Evolutionary conservation across 495 filamentous ascomycete species (phyloP), one percentile per base, ranked within the genome.

Genomic region (Hypoxylon rickii): DNA sequence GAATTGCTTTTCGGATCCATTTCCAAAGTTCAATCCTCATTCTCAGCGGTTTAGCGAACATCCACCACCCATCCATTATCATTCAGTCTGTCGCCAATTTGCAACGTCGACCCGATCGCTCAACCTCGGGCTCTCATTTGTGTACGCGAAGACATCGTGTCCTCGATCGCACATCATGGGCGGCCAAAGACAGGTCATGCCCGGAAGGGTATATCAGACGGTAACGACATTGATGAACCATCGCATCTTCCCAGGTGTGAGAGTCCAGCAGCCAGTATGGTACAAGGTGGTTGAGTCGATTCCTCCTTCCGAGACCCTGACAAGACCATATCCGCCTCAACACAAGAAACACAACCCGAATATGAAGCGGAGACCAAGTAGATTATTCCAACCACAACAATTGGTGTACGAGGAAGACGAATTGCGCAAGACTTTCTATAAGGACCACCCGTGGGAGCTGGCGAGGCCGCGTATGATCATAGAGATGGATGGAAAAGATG

Each of bases 361-460:
- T 57, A 76, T 72, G 17, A 76, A n/a, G n/a, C n/a, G 75, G 50
- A 75, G 85, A 68, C 74, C 88, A 5, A 90, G 86, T 67, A 81
- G 85, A 48, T 68, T 96, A 63, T 97, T 90, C 74, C 80, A 85
- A 63, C 94, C 94, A 3, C 82, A 90, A 43, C 66, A 76, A 48
- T 84, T 98, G 44, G 77, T 77, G 45, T 95, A 92, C 70, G 89
- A 90, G 39, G 94, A 98, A 70, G 95, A 98, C 70, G 72, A 77
- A 55, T 76, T 97, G 61, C 86, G 94, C 42, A 76, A 65, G 49
- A 75, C 87, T 20, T 98, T 97, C 76, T 97, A 87, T 76, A 79
- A 78, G 54, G 92, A 98, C 70, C 94, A 98, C 73, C 94, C 94
- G 3, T 98, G 94, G 94, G 94, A 98, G 70, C 77, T 98, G 64